Evolutionary conservation across 2,329 filamentous ascomycete genomes (phyloP), one percentile per base, ranked within the genome.

Genomic region (Madurella fahalii): DNA sequence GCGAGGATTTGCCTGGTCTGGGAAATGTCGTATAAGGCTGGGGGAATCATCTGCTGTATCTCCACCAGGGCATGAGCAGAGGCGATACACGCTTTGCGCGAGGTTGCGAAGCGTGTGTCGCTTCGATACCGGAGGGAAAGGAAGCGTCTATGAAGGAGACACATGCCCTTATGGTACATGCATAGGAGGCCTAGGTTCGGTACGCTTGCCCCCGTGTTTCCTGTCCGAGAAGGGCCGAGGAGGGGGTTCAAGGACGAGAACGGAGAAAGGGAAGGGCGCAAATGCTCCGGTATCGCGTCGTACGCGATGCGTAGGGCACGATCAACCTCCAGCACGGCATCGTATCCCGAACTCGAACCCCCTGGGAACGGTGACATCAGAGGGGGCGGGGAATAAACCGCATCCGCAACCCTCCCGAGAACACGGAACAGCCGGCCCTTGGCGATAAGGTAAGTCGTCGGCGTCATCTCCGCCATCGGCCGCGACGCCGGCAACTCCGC

Each of bases 81-180:
- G 54, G 57, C 9, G 67, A 18, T 0, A 63, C 64, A 20, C n/a
- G n/a, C n/a, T n/a, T n/a, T n/a, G n/a, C n/a, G n/a, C n/a, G n/a
- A n/a, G n/a, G n/a, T n/a, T n/a, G 66, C 67, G n/a, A 60, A 54
- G 46, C n/a, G 66, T 58, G 47, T 65, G 67, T 17, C 67, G 56
- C 73, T 74, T 18, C 77, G 69, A 58, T 81, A 78, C 15, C n/a
- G n/a, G n/a, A n/a, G n/a, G n/a, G n/a, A n/a, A n/a, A n/a, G n/a
- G n/a, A n/a, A n/a, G n/a, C n/a, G n/a, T n/a, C n/a, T n/a, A n/a
- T n/a, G n/a, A 81, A 66, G 2, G 77, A 72, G 59, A n/a, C 75
- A 78, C 40, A 77, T 70, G 4, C 73, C 76, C 58, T 77, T 77
- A 31, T 79, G 69, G 56, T 77, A 80, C n/a, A 79, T 69, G 49